These are phyloP conservation scores for Rhizopus delemar DNA, from an alignment of 371 early-diverging fungal genomes.

Conservation along the genomic window DNA sequence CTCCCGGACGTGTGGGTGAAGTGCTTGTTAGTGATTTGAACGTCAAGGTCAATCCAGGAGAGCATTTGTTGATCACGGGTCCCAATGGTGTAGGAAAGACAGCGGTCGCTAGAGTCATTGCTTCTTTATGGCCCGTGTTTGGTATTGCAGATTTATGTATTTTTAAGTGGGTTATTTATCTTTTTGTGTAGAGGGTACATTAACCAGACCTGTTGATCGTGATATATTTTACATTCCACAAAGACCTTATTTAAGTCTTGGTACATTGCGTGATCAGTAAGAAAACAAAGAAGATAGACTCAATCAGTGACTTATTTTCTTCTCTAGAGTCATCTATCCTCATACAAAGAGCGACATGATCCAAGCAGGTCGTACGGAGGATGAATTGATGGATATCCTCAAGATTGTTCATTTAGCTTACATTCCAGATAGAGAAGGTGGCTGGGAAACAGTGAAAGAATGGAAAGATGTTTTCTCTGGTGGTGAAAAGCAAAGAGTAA, in stretches of 20 bases:
- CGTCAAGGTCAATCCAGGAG: slow-evolving; percentile 65
- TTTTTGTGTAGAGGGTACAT: slow-evolving; percentile 52
- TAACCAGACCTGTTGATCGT: slow-evolving; percentile 63
- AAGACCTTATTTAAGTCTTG: slow-evolving; percentile 85
- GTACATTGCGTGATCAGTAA: slow-evolving; percentile 83
- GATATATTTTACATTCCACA: slow-evolving; percentile 89
- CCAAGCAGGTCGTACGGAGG: slow-evolving; percentile 73
- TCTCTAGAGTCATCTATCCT: slow-evolving; percentile 78
- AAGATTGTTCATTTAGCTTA: slow-evolving; percentile 70
- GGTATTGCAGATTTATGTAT: slow-evolving; percentile 27
- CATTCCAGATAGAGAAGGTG: slow-evolving; percentile 84
- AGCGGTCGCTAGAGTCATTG: slow-evolving; percentile 77
- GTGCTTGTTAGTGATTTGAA: slow-evolving; percentile 60
- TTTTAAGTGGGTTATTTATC: not conserved
- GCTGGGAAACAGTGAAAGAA: slow-evolving; percentile 86
- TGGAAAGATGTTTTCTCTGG: slow-evolving; percentile 92
- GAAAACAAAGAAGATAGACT: slow-evolving; percentile 10
- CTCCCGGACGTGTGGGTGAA: slow-evolving; percentile 68
- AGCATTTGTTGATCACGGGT: slow-evolving; percentile 73
- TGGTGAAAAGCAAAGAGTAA: slow-evolving; percentile 89
- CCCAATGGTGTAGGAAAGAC: slow-evolving; percentile 87
- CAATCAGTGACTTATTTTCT: not conserved
- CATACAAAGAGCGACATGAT: slow-evolving; percentile 80
- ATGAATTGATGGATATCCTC: slow-evolving; percentile 72
- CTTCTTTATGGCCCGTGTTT: slow-evolving; percentile 88